A percentile compares a stretch with the other conserved stretches of the same genome.
phyloP scores from a whole-genome alignment of 306 rosid species.

The Vachellia collinsii region DNA sequence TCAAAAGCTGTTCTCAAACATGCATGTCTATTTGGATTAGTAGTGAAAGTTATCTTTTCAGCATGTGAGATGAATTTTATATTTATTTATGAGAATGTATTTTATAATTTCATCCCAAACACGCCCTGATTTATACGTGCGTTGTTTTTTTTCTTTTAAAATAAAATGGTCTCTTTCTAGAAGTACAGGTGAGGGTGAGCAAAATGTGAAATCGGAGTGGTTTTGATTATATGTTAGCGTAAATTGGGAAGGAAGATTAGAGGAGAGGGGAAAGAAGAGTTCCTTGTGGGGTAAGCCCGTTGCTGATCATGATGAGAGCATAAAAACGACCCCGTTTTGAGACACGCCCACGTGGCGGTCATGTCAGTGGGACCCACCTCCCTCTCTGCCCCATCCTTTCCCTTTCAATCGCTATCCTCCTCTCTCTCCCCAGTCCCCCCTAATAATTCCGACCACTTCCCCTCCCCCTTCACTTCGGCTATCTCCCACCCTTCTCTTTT shows the following conservation, averaged over 20 bases:
- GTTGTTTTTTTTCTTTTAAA: too few species aligned
- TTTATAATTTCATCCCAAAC: too few species aligned
- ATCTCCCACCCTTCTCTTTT: too few species aligned
- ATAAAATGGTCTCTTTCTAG: too few species aligned
- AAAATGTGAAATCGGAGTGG: neutral
- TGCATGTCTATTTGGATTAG: too few species aligned
- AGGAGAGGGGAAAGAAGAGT: neutral
- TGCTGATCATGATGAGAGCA: neutral
- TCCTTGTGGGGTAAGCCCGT: neutral
- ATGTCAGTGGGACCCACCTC: conserved; percentile 50
- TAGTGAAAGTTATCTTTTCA: too few species aligned
- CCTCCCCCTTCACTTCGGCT: too few species aligned
- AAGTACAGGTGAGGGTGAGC: neutral
- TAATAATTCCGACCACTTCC: conserved; percentile 45
- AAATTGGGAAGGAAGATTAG: too few species aligned
- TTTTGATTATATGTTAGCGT: neutral
- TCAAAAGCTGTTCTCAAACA: too few species aligned
- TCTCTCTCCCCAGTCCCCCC: conserved; percentile 44
- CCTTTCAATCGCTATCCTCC: neutral
- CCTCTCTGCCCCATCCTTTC: conserved; percentile 38
- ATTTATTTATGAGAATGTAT: too few species aligned
- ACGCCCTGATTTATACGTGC: too few species aligned
- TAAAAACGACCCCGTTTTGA: neutral
- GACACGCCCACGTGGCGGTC: conserved; percentile 61
- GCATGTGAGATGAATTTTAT: too few species aligned